Evolutionary conservation across 805 yeast species (phyloP).

Genomic region (Blastobotrys robertii): DNA sequence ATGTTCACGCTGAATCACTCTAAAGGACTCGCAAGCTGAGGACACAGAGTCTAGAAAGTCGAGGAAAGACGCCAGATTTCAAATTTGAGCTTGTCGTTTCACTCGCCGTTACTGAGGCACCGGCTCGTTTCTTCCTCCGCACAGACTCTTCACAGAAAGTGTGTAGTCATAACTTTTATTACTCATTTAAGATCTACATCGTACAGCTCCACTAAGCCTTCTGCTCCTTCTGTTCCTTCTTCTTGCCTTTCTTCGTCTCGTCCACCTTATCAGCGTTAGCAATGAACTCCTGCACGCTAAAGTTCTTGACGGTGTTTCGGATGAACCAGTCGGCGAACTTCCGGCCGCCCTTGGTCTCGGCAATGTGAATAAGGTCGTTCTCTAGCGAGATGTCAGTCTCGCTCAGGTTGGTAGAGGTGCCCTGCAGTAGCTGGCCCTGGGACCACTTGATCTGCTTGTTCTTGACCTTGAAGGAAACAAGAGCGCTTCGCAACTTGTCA

Average conservation of each 20-base stretch:
- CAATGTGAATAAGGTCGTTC: slow-evolving; percentile 34
- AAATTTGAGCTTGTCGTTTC: no score
- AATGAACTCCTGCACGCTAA: slow-evolving; percentile 35
- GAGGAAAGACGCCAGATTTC: no score
- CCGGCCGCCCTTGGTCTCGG: slow-evolving; percentile 37
- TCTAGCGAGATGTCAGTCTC: slow-evolving; percentile 37
- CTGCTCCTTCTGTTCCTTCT: slow-evolving; percentile 2
- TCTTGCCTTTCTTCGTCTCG: slow-evolving; percentile 2
- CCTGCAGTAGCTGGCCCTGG: slow-evolving; percentile 33
- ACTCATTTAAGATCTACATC: no score
- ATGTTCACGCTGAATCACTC: not conserved
- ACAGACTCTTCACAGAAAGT: no score
- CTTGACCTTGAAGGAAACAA: slow-evolving; percentile 37
- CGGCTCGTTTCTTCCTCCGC: no score
- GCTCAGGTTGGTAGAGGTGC: slow-evolving; percentile 32
- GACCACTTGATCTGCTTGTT: slow-evolving; percentile 37
- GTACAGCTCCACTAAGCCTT: not conserved
- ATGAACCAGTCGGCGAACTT: slow-evolving; percentile 43
- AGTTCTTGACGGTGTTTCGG: slow-evolving; percentile 38
- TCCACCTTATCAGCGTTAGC: slow-evolving; percentile 20
- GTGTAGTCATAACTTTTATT: no score
- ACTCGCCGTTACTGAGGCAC: no score
- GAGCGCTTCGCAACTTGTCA: slow-evolving; percentile 30
- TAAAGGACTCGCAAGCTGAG: not conserved
- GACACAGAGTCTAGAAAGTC: not conserved